Evolutionary conservation across 2,329 filamentous ascomycete genomes (phyloP), one percentile per base, ranked within the genome.

Genomic region (Penicillium sp.): DNA sequence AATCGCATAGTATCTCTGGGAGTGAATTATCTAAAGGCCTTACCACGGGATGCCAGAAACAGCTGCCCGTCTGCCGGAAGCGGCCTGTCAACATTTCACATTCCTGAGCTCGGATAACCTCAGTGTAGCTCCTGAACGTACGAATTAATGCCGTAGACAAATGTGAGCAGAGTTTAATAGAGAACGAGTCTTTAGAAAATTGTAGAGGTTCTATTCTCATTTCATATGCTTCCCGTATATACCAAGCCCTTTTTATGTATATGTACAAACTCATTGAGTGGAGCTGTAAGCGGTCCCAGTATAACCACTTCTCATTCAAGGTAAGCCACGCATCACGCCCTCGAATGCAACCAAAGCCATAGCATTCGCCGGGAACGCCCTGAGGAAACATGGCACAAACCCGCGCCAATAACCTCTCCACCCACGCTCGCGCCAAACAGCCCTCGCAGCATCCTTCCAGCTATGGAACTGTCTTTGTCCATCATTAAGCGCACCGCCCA

Each of bases 291-390:
- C 9, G 47, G 37, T 62, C 7, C 50, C 9, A 7, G 19, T 42
- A 19, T 8, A 15, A 53, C 26, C n/a, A 19, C 24, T 24, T 22
- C 37, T 45, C 22, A 17, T 47, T 69, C 72, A 81, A 57, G 79
- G 78, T 65, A 82, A 69, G 57, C 70, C 73, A 63, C 92, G 86
- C 91, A 97, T 94, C 57, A 95, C 91, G 2, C 89, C 91, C 78
- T 99, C 95, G 82, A 98, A 98, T 30, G 91, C 93, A 58, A 97
- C 88, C 74, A 98, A 79, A 1, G 95, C 94, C 86, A 95, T 90
- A 0, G 93, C 95, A 82, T 98, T 98, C 26, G 95, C 94, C 15
- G 95, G 95, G 76, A 98, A 98, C 3, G 95, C 95, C 67, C 95
- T 84, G 74, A 98, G 76, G 75, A 98, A 97, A 76, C 94, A 98